Percentiles rank a stretch among this genome's conserved stretches.
These are phyloP conservation scores for Claviceps fusiformis DNA, from an alignment of 2,329 filamentous ascomycete genomes.

Conservation along the genomic window DNA sequence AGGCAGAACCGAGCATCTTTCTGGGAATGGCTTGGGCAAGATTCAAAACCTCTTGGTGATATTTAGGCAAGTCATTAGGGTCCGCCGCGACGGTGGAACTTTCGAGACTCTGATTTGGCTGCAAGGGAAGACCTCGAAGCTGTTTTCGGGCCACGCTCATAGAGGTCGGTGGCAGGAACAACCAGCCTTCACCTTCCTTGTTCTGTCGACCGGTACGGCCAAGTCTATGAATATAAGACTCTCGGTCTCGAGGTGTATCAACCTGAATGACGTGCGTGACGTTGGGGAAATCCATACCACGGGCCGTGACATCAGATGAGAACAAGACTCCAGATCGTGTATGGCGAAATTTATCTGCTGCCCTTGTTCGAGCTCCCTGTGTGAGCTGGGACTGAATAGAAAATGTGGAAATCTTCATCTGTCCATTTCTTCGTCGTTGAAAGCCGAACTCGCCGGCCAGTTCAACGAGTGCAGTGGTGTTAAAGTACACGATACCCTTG, in stretches of 20 bases:
- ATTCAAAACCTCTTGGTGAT: slow-evolving; percentile 29
- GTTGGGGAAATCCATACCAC: slow-evolving; percentile 72
- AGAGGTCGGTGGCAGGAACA: slow-evolving; percentile 48
- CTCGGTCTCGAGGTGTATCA: slow-evolving; percentile 48
- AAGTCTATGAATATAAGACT: slow-evolving; percentile 65
- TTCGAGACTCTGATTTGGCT: slow-evolving; percentile 37
- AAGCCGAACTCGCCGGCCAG: slow-evolving; percentile 45
- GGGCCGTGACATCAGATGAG: slow-evolving; percentile 67
- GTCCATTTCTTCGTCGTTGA: slow-evolving; percentile 21
- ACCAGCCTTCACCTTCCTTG: slow-evolving; percentile 58
- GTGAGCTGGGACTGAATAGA: slow-evolving; percentile 70
- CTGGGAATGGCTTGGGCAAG: slow-evolving; percentile 29
- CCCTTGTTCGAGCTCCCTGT: slow-evolving; percentile 55
- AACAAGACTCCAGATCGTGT: slow-evolving; percentile 52
- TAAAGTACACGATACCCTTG: slow-evolving; percentile 93
- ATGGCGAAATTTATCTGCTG: slow-evolving; percentile 58
- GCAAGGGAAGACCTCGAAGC: slow-evolving; percentile 47
- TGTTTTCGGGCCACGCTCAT: slow-evolving; percentile 30
- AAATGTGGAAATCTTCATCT: slow-evolving; percentile 23
- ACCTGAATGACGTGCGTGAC: slow-evolving; percentile 71
- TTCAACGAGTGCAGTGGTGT: slow-evolving; percentile 60
- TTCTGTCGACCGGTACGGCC: slow-evolving; percentile 66
- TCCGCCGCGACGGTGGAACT: slow-evolving; percentile 36
- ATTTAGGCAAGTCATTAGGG: slow-evolving; percentile 31
- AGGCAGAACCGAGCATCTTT: slow-evolving; percentile 26